phyloP scores from a whole-genome alignment of 345 rosid species.

The Dipteronia dyeriana region DNA sequence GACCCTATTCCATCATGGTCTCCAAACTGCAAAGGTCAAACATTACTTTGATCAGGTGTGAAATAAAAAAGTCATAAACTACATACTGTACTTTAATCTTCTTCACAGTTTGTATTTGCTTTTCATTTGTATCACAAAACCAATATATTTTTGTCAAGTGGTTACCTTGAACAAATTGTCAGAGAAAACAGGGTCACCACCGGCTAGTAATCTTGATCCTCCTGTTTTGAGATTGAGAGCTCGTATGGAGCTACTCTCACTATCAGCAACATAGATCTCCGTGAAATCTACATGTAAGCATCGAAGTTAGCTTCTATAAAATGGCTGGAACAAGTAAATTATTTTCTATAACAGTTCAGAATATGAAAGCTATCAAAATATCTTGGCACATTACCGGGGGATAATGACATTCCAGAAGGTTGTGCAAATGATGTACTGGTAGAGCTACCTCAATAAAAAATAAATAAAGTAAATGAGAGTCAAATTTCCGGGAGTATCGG shows the following conservation, averaged over 20 bases:
- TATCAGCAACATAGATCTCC: conserved; percentile 84
- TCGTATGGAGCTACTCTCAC: conserved; percentile 96
- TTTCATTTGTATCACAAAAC: background rate
- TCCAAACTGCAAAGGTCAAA: conserved; percentile 65
- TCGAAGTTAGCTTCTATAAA: background rate
- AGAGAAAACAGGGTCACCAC: conserved; percentile 81
- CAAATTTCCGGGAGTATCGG: background rate
- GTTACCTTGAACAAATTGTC: conserved; percentile 87
- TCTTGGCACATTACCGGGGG: conserved; percentile 53
- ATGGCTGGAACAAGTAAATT: background rate
- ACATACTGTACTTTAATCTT: background rate
- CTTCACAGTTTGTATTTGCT: background rate
- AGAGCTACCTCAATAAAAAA: conserved; percentile 54
- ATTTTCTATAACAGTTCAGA: background rate
- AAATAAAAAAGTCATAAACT: background rate
- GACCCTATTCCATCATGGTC: conserved; percentile 87
- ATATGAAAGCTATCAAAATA: conserved; percentile 13
- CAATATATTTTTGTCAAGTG: background rate
- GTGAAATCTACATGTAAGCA: conserved; percentile 47
- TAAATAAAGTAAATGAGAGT: background rate
- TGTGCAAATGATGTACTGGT: conserved; percentile 83
- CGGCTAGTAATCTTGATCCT: conserved; percentile 83
- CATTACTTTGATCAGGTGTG: background rate
- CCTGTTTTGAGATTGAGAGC: conserved; percentile 81
- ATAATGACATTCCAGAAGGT: conserved; percentile 85